phyloP scores from a whole-genome alignment of 441 rosid genomes.

The Populus tomentosa region DNA sequence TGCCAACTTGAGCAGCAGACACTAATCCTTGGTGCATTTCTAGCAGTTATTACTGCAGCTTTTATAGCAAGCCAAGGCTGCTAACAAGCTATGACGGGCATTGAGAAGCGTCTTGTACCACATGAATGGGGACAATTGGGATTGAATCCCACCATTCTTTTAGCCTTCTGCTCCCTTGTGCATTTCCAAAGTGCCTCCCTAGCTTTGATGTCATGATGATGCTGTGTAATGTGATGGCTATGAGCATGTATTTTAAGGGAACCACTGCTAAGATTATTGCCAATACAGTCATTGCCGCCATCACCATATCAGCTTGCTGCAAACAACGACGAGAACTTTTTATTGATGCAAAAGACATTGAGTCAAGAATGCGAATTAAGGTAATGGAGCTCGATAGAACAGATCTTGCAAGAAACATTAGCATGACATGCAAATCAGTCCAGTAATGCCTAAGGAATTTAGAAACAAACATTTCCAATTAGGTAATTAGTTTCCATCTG shows the following conservation, averaged over 20 bases:
- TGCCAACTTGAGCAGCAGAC: not conserved
- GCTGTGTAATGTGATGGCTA: slow-evolving; percentile 25
- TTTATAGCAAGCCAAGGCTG: not conserved
- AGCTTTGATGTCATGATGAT: slow-evolving; percentile 47
- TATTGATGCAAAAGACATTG: not conserved
- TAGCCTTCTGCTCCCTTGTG: slow-evolving; percentile 53
- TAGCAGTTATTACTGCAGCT: not conserved
- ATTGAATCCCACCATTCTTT: slow-evolving; percentile 96
- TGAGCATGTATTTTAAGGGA: slow-evolving; percentile 52
- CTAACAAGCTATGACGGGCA: slow-evolving; percentile 9
- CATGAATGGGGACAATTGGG: slow-evolving; percentile 61
- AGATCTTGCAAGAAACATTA: too few species aligned
- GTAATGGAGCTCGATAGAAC: too few species aligned
- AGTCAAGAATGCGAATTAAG: not conserved
- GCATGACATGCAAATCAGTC: too few species aligned
- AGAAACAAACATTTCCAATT: too few species aligned
- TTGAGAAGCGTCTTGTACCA: slow-evolving; percentile 27
- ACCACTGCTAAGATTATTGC: slow-evolving; percentile 53
- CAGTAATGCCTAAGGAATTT: too few species aligned
- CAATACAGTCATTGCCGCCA: slow-evolving; percentile 36
- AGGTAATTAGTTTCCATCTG: too few species aligned
- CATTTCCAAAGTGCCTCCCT: slow-evolving; percentile 40
- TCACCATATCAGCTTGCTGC: slow-evolving; percentile 67
- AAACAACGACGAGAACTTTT: slow-evolving; percentile 1
- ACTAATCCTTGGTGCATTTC: not conserved